These are phyloP conservation scores for Malus orientalis DNA, from an alignment of 306 rosid species.

Conservation along the genomic window DNA sequence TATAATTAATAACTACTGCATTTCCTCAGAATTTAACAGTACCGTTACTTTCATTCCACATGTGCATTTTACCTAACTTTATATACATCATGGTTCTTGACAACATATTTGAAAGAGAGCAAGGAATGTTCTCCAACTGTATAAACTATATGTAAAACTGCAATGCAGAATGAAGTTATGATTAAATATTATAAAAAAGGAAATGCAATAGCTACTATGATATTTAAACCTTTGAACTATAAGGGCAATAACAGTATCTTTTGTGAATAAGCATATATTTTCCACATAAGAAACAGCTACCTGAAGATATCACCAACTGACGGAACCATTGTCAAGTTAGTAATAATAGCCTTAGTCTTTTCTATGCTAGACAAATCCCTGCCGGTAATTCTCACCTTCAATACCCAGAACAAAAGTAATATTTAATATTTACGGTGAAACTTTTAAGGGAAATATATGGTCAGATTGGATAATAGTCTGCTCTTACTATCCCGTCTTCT, in stretches of 20 bases:
- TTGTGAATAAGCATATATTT: neutral
- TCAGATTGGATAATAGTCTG: constrained; percentile 16
- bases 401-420: constrained; percentile 19
- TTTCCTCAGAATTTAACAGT: neutral
- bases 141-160: neutral
- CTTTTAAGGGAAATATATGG: constrained; percentile 2
- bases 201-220: neutral
- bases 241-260: neutral
- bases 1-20: neutral
- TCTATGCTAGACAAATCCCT: constrained; percentile 74
- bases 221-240: neutral
- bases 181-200: neutral
- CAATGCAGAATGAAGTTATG: neutral
- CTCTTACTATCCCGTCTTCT: constrained; percentile 76
- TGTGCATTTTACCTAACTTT: neutral
- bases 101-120: neutral
- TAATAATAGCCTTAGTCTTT: constrained; percentile 73
- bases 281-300: constrained; percentile 19
- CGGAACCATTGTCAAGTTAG: constrained; percentile 87
- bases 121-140: neutral
- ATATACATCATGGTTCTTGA: neutral
- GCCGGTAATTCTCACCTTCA: constrained; percentile 86
- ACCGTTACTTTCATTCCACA: neutral
- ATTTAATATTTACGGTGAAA: neutral
- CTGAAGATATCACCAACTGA: constrained; percentile 79